These are phyloP conservation scores for Telfairia occidentalis DNA, from an alignment of 331 rosid genomes.

Conservation along the genomic window DNA sequence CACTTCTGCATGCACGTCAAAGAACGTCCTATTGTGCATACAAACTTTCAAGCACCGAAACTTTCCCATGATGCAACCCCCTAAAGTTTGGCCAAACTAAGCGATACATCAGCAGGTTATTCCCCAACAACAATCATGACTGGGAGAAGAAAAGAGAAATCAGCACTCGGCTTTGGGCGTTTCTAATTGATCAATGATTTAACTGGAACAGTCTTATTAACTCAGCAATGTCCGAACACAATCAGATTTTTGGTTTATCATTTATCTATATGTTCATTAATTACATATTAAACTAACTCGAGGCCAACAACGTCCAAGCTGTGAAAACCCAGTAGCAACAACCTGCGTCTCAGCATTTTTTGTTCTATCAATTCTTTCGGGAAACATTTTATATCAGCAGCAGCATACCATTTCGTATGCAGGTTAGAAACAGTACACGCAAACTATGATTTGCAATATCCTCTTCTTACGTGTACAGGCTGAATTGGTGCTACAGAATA, in stretches of 20 bases:
- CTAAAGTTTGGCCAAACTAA: not conserved
- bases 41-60: not conserved
- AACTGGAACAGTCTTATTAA: not conserved
- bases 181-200: not conserved
- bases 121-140: not conserved
- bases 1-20: not conserved
- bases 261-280: not conserved
- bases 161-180: not conserved
- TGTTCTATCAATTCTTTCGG: not conserved
- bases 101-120: not conserved
- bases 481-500: not conserved
- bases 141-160: not conserved
- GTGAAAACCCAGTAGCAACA: too few relatives aligned
- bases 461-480: not conserved
- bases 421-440: not conserved
- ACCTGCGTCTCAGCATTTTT: too few relatives aligned
- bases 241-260: not conserved
- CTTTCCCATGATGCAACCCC: not conserved
- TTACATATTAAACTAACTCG: not conserved
- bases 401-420: not conserved
- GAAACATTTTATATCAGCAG: not conserved
- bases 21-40: not conserved
- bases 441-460: not conserved
- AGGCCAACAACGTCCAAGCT: too few relatives aligned
- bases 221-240: not conserved